Conservation (phyloP, 148 eudicot genomes). For the Fagopyrum homotropicum region DNA sequence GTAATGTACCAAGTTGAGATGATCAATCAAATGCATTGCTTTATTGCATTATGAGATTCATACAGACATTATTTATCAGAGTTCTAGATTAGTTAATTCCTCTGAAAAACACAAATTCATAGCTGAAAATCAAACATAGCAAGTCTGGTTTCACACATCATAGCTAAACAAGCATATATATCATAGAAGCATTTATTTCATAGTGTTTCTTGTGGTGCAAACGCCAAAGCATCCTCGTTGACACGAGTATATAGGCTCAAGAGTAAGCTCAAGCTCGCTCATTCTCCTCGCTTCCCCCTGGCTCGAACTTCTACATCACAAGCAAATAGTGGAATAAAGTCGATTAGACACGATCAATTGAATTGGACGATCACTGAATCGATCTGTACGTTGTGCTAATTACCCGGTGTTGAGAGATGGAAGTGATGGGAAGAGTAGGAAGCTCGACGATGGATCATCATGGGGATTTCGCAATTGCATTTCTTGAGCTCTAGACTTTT, state of each 20-base stretch:
- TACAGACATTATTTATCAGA: neutral
- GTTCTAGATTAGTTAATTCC: neutral
- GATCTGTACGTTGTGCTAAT: neutral
- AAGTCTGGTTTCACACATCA: neutral
- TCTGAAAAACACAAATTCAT: neutral
- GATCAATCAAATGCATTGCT: neutral
- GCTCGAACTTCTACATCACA: neutral
- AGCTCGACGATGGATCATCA: slow-evolving; percentile 17
- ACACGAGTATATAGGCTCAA: slow-evolving; percentile 52
- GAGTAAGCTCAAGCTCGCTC: slow-evolving; percentile 60
- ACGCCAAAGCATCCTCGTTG: slow-evolving; percentile 54
- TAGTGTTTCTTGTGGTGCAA: slow-evolving; percentile 14
- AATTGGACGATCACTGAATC: neutral
- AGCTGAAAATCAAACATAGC: neutral
- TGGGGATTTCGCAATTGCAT: slow-evolving; percentile 28
- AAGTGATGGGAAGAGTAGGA: slow-evolving; percentile 27
- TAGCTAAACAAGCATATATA: neutral
- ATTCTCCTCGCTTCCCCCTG: slow-evolving; percentile 32
- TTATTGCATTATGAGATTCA: neutral
- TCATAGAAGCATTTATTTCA: neutral
- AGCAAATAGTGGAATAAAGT: neutral
- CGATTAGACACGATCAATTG: neutral
- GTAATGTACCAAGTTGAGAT: no score
- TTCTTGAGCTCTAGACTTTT: slow-evolving; percentile 30
- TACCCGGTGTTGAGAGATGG: slow-evolving; percentile 51